Percentiles rank a stretch among this genome's conserved stretches.
Evolutionary conservation across 139 green algal species (phyloP).

Genomic region (Chlorella sorokiniana): DNA sequence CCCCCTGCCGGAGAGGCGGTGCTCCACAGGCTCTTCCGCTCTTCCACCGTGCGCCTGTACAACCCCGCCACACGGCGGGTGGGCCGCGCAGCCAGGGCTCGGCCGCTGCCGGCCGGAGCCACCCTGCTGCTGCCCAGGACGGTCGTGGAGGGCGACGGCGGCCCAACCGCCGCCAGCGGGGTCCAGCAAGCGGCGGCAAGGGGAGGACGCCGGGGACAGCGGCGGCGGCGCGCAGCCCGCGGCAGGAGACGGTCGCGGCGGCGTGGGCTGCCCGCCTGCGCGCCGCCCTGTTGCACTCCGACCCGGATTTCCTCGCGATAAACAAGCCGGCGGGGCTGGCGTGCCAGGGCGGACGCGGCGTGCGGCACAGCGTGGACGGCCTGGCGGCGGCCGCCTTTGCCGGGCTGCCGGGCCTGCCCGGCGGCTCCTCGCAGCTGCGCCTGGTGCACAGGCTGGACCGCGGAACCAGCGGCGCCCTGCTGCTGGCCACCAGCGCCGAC

Average conservation of each 20-base stretch:
- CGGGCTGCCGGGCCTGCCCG: neutral
- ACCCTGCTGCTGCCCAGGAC: conserved; percentile 32
- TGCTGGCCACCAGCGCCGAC: conserved; percentile 54
- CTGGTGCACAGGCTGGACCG: conserved; percentile 74
- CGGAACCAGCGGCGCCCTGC: conserved; percentile 60
- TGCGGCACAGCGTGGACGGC: conserved; percentile 39
- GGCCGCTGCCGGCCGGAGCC: conserved; percentile 22
- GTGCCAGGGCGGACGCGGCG: conserved; percentile 53
- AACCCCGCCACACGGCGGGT: conserved; percentile 10
- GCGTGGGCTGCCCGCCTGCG: conserved; percentile 17
- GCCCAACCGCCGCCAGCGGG: neutral
- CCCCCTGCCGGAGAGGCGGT: conserved; percentile 34
- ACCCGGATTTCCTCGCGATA: conserved; percentile 59
- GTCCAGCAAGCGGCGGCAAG: neutral
- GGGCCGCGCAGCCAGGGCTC: neutral
- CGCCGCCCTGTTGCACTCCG: conserved; percentile 31
- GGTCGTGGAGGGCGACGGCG: neutral
- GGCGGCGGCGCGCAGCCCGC: neutral
- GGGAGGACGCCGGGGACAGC: neutral
- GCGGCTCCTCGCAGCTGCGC: neutral
- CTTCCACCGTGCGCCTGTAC: conserved; percentile 33
- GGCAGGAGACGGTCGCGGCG: neutral
- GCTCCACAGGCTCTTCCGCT: conserved; percentile 43
- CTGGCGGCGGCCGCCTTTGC: conserved; percentile 29
- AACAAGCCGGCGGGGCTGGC: conserved; percentile 73